Evolutionary conservation across 2,329 filamentous ascomycete genomes (phyloP), one percentile per base, ranked within the genome.

Genomic region (Colletotrichum tanaceti): DNA sequence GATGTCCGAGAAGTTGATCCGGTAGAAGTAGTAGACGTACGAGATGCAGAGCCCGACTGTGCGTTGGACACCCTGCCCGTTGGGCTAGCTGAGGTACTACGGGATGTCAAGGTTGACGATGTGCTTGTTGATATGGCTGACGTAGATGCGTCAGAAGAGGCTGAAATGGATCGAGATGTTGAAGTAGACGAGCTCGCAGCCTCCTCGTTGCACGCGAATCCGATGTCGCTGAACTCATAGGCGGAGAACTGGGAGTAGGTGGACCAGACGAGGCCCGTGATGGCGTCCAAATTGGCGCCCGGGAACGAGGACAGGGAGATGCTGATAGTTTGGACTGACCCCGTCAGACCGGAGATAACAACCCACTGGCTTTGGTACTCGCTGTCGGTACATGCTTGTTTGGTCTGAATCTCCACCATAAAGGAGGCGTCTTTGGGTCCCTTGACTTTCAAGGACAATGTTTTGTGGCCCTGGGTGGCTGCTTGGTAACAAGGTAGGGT

Each of bases 401-500:
- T 14, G 83, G 81, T 6, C 82, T 62, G 73, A 54, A 68, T 72
- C 69, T 63, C 72, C 65, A 46, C 61, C 70, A 49, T 55, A 69
- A 46, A 65, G 61, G 44, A 67, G 49, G 44, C 57, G 28, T 44
- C 67, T 22, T 68, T 68, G n/a, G 73, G 73, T 13, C 72, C 73
- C 61, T 70, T 73, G 53, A 74, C 70, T 1, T 68, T 69, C 50
- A 74, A 62, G 18, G 73, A 71, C 18, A 74, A 81, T 74, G 85
- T 81, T 69, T 86, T 81, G 74, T 86, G 86, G 65, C 81, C 81
- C 46, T 83, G 78, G 44, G 76, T 79, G 16, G 76, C 74, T 22
- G 84, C 81, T 41, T 79, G 77, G 71, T 83, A 78, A 75, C 85
- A 87, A 0, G 75, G 72, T 63, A 87, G 82, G 1, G 81, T 83